Percentiles rank a stretch among this genome's conserved stretches.
These are phyloP conservation scores for Hericium alpestre DNA, from an alignment of 768 basidiomycete genomes.

Conservation along the genomic window DNA sequence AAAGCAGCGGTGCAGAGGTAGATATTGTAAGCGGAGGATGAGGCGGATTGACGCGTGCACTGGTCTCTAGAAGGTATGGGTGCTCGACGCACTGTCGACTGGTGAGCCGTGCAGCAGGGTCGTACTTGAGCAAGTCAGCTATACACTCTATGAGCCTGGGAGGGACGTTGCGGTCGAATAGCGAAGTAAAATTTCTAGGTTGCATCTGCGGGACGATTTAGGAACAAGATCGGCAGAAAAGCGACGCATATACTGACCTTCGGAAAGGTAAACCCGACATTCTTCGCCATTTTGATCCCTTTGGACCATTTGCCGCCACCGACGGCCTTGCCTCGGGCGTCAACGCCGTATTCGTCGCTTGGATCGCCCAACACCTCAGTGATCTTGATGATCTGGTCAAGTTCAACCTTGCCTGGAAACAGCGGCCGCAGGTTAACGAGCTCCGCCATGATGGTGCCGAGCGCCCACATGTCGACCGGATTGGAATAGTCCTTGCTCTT, in stretches of 20 bases:
- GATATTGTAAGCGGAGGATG: constrained; percentile 10
- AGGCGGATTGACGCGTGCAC: constrained; percentile 28
- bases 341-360: constrained; percentile 67
- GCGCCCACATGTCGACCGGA: constrained; percentile 98
- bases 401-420: constrained; percentile 87
- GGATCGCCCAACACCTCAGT: constrained; percentile 94
- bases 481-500: constrained; percentile 88
- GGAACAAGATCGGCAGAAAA: not conserved
- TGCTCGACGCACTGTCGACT: constrained; percentile 82
- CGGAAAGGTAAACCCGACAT: constrained; percentile 77
- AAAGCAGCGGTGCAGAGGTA: constrained; percentile 25
- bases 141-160: constrained; percentile 83
- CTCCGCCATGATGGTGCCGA: constrained; percentile 97
- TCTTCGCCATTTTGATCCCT: constrained; percentile 80
- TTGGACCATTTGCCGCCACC: constrained; percentile 86
- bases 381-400: constrained; percentile 87
- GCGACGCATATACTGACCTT: constrained; percentile 45
- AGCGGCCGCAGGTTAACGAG: constrained; percentile 88
- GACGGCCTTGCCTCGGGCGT: constrained; percentile 51
- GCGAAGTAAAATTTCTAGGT: constrained; percentile 56
- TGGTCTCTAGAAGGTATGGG: constrained; percentile 77
- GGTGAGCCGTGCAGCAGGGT: constrained; percentile 79
- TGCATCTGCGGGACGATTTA: constrained; percentile 32
- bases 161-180: constrained; percentile 75
- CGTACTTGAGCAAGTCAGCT: constrained; percentile 82